Evolutionary conservation across 257 asterid genomes (phyloP).

Genomic region (Salvia miltiorrhiza): DNA sequence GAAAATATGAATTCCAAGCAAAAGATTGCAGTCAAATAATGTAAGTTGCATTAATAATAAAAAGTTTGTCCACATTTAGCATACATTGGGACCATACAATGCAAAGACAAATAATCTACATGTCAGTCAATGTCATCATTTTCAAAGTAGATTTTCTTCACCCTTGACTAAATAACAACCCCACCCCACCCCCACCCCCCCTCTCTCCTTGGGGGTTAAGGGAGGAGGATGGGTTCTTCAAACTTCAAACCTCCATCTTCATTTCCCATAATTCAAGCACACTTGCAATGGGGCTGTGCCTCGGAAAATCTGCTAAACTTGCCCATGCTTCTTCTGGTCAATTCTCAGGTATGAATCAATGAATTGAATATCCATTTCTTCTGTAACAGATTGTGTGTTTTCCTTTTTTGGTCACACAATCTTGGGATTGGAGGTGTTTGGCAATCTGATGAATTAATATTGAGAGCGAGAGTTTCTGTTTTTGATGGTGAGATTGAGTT

Average conservation of each 20-base stretch:
- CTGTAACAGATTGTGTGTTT: background rate
- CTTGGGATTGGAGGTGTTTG: background rate
- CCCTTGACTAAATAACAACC: slow-evolving; percentile 44
- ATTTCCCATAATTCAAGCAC: background rate
- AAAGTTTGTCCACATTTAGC: background rate
- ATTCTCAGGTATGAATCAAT: no score
- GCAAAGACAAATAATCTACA: slow-evolving; percentile 11
- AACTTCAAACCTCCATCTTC: slow-evolving; percentile 6
- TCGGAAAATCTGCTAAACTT: slow-evolving; percentile 63
- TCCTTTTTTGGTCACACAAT: background rate
- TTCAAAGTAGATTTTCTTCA: slow-evolving; percentile 38
- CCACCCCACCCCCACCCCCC: background rate
- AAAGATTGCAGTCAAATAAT: slow-evolving; percentile 30
- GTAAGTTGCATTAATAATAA: slow-evolving; percentile 1
- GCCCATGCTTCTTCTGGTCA: slow-evolving; percentile 87
- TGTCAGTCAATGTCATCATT: slow-evolving; percentile 23
- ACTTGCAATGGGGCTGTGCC: slow-evolving; percentile 60
- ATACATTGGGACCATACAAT: slow-evolving; percentile 28
- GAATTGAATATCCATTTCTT: no score
- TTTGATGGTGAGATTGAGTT: background rate
- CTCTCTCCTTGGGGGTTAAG: background rate
- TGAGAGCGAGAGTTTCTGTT: background rate
- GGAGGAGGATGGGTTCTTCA: slow-evolving; percentile 22
- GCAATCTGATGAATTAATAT: background rate
- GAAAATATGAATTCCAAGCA: slow-evolving; percentile 5